Percentiles rank a stretch among this genome's conserved stretches.
Evolutionary conservation across 768 basidiomycete genomes (phyloP).

Genomic region (Pholiota conissans): DNA sequence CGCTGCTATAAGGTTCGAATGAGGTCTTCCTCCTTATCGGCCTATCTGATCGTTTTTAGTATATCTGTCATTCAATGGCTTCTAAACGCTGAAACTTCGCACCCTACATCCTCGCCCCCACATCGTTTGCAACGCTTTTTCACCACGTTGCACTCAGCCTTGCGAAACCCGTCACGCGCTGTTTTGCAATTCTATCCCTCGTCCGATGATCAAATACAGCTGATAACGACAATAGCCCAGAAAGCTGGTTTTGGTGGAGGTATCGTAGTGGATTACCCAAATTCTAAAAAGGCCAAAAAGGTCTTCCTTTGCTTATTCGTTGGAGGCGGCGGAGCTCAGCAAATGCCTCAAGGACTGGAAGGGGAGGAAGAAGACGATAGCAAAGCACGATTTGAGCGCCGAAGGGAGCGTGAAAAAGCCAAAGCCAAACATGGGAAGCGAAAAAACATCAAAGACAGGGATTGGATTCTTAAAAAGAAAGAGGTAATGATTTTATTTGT

Average conservation of each 20-base stretch:
- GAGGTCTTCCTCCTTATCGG: background rate
- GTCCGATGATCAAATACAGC: conserved; percentile 94
- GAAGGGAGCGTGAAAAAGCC: conserved; percentile 65
- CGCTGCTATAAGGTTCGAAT: conserved; percentile 86
- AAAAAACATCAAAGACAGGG: conserved; percentile 71
- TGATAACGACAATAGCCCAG: conserved; percentile 91
- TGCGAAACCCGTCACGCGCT: conserved; percentile 83
- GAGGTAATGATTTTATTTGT: conserved; percentile 53
- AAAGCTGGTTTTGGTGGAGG: conserved; percentile 97
- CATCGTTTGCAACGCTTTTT: conserved; percentile 87
- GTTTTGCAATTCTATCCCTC: conserved; percentile 96
- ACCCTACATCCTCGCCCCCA: conserved; percentile 85
- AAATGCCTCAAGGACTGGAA: conserved; percentile 77
- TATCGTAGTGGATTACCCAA: conserved; percentile 95
- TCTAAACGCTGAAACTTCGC: conserved; percentile 92
- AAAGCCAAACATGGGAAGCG: conserved; percentile 66
- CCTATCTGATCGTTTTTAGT: conserved; percentile 39
- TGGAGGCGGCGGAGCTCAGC: conserved; percentile 66
- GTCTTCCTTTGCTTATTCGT: conserved; percentile 93
- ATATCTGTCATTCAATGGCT: conserved; percentile 99
- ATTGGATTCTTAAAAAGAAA: conserved; percentile 98
- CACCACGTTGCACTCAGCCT: conserved; percentile 85
- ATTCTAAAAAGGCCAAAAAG: conserved; percentile 94
- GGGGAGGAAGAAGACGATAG: conserved; percentile 61
- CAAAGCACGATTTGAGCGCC: conserved; percentile 71